Evolutionary conservation across 345 rosid species (phyloP).

Genomic region (Arabis alpina): DNA sequence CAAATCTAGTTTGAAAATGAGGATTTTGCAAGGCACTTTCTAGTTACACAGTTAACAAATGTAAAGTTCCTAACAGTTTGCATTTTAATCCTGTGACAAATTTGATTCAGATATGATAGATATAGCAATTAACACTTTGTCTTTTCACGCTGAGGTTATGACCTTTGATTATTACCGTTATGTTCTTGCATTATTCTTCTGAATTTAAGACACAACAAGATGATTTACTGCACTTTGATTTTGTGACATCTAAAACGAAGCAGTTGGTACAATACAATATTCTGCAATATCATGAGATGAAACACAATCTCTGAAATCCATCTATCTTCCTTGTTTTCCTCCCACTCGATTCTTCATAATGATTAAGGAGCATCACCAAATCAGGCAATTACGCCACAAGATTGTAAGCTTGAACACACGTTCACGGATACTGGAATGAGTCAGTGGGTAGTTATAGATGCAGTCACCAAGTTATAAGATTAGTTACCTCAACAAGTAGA

Average conservation of each 20-base stretch:
- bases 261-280: too few species aligned
- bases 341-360: slow-evolving; percentile 1
- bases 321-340: slow-evolving; percentile 1
- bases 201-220: neutral
- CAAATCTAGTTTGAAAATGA: neutral
- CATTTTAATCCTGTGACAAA: slow-evolving; percentile 16
- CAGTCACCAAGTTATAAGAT: slow-evolving; percentile 8
- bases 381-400: neutral
- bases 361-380: neutral
- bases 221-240: too few species aligned
- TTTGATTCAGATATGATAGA: neutral
- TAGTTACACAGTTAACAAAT: neutral
- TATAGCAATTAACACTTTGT: neutral
- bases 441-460: neutral
- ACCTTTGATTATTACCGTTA: too few species aligned
- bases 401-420: neutral
- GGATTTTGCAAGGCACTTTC: neutral
- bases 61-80: neutral
- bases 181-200: neutral
- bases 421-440: neutral
- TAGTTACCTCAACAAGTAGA: slow-evolving; percentile 29
- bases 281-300: neutral
- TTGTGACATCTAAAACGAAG: too few species aligned
- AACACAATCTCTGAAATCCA: neutral
- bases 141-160: neutral